Base-by-base conservation (phyloP, 1,284 basidiomycete genomes). In the Apiotrichum siamense region DNA sequence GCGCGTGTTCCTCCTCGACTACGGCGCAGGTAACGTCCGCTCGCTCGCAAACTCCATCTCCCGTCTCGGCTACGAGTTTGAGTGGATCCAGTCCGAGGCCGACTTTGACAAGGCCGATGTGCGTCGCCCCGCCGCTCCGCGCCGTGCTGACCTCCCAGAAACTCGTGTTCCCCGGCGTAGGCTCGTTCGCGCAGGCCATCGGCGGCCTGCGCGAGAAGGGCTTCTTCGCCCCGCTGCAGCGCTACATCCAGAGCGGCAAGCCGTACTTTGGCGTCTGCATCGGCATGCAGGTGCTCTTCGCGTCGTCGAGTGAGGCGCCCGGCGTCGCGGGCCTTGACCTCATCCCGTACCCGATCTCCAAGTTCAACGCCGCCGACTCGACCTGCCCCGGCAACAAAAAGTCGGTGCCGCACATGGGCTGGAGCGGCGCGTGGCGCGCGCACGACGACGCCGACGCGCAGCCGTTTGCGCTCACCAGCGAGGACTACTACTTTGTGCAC, bases 181-280 rank as follows among this genome's bases (percentile, higher is more conserved):
- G 96, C 24, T 83, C 91, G 7, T 98, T 97, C 70, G 85, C 86
- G 49, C 84, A 86, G 37, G 96, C 94, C 10, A 85, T 97, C 64
- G 78, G 81, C 46, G 85, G 87, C 50, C 83, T 99, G 42, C 75
- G 78, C 37, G 70, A 79, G 17, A 84, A 85, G 59, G 89, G 87
- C 31, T 82, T 93, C 52, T 79, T 86, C 29, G 82, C 88, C 60
- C 91, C 90, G 31, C 79, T 99, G 47, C 82, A 81, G 54, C 74
- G 80, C 47, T 98, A 97, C 75, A 86, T 98, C 62, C 76, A 77
- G 20, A 90, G 88, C 13, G 96, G 96, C 29, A 84, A 82, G 67
- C 96, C 96, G 1, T 98, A 96, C 77, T 90, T 92, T 74, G 90
- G 90, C 38, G 98, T 99, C 79, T 99, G 96, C 76, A 91, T 99